A percentile compares a stretch with the other conserved stretches of the same genome.
phyloP scores from a whole-genome alignment of 2,329 filamentous ascomycete genomes.

The Fusarium sp. region DNA sequence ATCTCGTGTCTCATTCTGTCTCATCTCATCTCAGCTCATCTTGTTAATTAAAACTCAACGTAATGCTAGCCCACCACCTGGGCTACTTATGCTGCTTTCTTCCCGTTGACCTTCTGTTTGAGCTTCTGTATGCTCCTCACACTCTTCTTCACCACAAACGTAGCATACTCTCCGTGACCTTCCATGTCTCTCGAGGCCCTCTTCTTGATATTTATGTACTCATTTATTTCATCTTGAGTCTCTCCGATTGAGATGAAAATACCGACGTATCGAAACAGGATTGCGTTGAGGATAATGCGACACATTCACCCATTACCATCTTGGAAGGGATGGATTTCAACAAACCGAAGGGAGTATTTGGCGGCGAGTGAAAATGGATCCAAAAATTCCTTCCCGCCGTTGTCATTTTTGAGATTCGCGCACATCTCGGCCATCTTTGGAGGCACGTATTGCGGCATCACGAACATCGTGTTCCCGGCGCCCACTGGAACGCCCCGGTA shows the following conservation, averaged over 20 bases:
- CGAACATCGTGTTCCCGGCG: conserved; percentile 43
- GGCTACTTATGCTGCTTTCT: background rate
- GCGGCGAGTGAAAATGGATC: conserved; percentile 46
- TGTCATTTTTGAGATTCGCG: conserved; percentile 27
- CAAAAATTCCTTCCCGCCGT: conserved; percentile 8
- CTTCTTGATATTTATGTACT: conserved; percentile 42
- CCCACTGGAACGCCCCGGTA: conserved; percentile 39
- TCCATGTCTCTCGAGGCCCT: conserved; percentile 35
- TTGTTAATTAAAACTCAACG: rapidly evolving
- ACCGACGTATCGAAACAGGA: conserved; percentile 47
- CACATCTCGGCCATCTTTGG: conserved; percentile 43
- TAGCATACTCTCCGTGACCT: conserved; percentile 43
- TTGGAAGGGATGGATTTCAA: conserved; percentile 52
- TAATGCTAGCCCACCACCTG: rapidly evolving
- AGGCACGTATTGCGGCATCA: conserved; percentile 38
- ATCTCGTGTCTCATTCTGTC: background rate
- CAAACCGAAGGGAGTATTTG: conserved; percentile 45
- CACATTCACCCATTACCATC: conserved; percentile 53
- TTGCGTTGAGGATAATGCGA: conserved; percentile 49
- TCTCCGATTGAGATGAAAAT: conserved; percentile 37
- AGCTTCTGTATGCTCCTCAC: conserved; percentile 21
- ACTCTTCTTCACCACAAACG: conserved; percentile 35
- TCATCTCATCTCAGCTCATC: background rate
- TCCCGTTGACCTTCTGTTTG: conserved; percentile 38
- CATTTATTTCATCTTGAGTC: conserved; percentile 12